Evolutionary conservation across 169 alveolate genomes (phyloP), one percentile per base, ranked within the genome.

Genomic region (Babesia ovis): DNA sequence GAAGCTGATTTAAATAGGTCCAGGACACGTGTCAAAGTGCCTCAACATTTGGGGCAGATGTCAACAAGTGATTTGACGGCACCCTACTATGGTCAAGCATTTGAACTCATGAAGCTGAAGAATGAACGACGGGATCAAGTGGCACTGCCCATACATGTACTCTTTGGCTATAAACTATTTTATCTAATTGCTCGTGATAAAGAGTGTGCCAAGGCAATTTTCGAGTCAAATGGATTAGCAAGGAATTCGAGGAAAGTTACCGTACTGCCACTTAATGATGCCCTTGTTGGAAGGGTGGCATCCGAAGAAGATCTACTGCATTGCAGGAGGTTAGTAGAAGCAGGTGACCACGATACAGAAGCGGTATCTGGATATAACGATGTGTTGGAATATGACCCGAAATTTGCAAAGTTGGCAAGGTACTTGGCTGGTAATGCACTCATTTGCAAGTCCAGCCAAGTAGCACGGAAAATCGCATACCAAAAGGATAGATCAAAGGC

Each of bases 401-500:
- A 62, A 18, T 86, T 85, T 37, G 75, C 54, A 50, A 89, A 83
- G 20, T 87, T 93, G 5, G 93, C 92, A 81, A 83, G 83, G 77
- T 94, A 90, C 73, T 84, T 92, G 16, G 91, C 92, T 67, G 96
- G 96, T 29, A 89, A 89, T 53, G 83, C 92, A 35, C 74, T 94
- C 25, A 89, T 94, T 51, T 92, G 96, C 68, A 85, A 92, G 46
- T 85, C 90, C 23, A 77, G 86, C 43, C 92, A 90, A 29, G 74
- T 89, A 20, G 95, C 96, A 12, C 91, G 90, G 54, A 89, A 86
- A 64, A 91, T 94, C 39, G 95, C 97, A 12, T 92, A 88, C 74
- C 90, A 92, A 46, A 59, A 85, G 22, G 88, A 91, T 56, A 69
- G 80, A 34, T 89, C 77, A 50, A 46, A 87, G 54, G 83, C 91